phyloP scores from a whole-genome alignment of 768 basidiomycete species.

The Mycena pura region DNA sequence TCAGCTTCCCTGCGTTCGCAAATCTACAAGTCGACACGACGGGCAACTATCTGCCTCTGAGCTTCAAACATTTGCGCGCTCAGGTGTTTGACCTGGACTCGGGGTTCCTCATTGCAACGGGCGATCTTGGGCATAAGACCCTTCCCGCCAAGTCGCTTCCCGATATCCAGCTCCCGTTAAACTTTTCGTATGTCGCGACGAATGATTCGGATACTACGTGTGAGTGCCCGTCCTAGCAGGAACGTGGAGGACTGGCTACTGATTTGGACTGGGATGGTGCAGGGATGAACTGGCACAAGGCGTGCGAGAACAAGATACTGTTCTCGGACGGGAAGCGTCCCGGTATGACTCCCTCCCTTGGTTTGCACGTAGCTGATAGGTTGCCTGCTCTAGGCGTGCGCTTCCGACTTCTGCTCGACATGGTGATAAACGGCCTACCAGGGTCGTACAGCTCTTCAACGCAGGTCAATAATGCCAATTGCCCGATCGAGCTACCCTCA shows the following conservation, averaged over 20 bases:
- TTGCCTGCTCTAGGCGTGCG: slow-evolving; percentile 50
- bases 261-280: background rate
- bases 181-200: slow-evolving; percentile 81
- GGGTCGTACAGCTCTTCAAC: slow-evolving; percentile 59
- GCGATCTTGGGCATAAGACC: slow-evolving; percentile 62
- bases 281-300: slow-evolving; percentile 82
- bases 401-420: slow-evolving; percentile 68
- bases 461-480: slow-evolving; percentile 63
- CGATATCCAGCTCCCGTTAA: slow-evolving; percentile 75
- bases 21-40: slow-evolving; percentile 79
- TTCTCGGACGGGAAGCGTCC: slow-evolving; percentile 59
- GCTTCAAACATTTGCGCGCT: slow-evolving; percentile 71
- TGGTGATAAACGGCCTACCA: slow-evolving; percentile 75
- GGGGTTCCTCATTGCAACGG: slow-evolving; percentile 67
- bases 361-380: slow-evolving; percentile 11
- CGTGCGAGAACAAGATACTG: slow-evolving; percentile 67
- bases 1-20: slow-evolving; percentile 83
- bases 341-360: slow-evolving; percentile 49
- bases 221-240: slow-evolving; percentile 42
- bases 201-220: slow-evolving; percentile 89
- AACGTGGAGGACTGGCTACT: too few relatives aligned
- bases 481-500: slow-evolving; percentile 71
- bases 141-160: slow-evolving; percentile 73
- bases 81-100: slow-evolving; percentile 75
- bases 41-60: slow-evolving; percentile 78